phyloP scores from a whole-genome alignment of 306 rosid genomes.

The Sphenostylis stenocarpa region DNA sequence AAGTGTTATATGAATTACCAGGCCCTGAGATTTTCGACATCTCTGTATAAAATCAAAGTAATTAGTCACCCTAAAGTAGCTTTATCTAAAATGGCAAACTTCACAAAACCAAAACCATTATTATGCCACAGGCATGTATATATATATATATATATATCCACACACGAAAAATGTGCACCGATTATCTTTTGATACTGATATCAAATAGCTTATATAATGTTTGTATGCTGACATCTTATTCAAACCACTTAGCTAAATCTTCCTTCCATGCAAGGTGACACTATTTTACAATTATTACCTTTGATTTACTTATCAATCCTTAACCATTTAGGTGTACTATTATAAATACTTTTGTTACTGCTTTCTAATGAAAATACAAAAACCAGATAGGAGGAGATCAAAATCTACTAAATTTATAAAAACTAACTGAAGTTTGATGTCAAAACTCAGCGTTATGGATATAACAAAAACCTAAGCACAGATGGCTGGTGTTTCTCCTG shows the following conservation, averaged over 20 bases:
- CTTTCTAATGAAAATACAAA: neutral
- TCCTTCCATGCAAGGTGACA: neutral
- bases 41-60: neutral
- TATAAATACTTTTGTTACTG: neutral
- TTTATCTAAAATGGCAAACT: neutral
- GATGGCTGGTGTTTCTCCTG: too few relatives aligned
- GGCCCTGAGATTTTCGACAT: neutral
- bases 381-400: neutral
- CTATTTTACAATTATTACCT: neutral
- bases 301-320: too few relatives aligned
- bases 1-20: neutral
- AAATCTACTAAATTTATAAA: neutral
- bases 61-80: neutral
- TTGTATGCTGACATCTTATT: neutral
- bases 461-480: neutral
- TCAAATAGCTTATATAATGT: neutral
- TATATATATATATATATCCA: too few relatives aligned
- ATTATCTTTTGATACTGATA: neutral
- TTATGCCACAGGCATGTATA: neutral
- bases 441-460: neutral
- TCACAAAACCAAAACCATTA: neutral
- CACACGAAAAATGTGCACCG: neutral
- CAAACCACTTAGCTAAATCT: neutral
- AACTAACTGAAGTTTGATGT: neutral
- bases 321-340: too few relatives aligned